Evolutionary conservation across 2,329 filamentous ascomycete genomes (phyloP), one percentile per base, ranked within the genome.

Genomic region (Blastomyces gilchristii): DNA sequence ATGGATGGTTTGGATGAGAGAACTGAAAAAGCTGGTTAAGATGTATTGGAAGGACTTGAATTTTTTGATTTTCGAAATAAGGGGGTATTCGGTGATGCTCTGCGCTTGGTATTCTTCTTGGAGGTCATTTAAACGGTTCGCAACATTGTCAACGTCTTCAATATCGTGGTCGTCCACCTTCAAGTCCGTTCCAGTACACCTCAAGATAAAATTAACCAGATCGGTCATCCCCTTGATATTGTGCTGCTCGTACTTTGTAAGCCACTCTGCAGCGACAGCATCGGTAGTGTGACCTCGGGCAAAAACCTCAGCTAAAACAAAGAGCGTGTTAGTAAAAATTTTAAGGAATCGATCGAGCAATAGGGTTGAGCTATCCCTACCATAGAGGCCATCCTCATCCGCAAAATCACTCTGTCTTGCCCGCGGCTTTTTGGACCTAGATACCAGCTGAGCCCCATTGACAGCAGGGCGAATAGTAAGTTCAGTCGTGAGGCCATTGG

Each of bases 21-120:
- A 82, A 65, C 85, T 79, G 74, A 96, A 91, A 76, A 97, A 97
- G 65, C 85, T 84, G 60, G 88, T 82, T 18, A 99, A 81, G 57
- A 87, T 82, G 49, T 88, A 83, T 67, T 90, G 89, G 77, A 97
- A 97, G 34, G 87, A 84, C 67, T 85, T 84, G 66, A 85, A 88
- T 63, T 85, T 86, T 74, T 89, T 93, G 49, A 87, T 83, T 76
- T 87, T 92, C 18, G 91, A 89, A 64, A 96, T 89, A 54, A 99
- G 83, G 49, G 94, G 94, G 71, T 99, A 99, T 58, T 97, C 94
- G 41, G 89, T 88, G 59, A 93, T 87, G 72, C 89, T 85, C 81
- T 88, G 83, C 80, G 87, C 85, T 74, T 94, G 88, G 72, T 92
- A 96, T 65, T 92, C 86, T 65, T 89, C 87, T 75, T 97, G 90